These are phyloP conservation scores for Trichosporon sp. DNA, from an alignment of 1,284 basidiomycete genomes.

Conservation along the genomic window DNA sequence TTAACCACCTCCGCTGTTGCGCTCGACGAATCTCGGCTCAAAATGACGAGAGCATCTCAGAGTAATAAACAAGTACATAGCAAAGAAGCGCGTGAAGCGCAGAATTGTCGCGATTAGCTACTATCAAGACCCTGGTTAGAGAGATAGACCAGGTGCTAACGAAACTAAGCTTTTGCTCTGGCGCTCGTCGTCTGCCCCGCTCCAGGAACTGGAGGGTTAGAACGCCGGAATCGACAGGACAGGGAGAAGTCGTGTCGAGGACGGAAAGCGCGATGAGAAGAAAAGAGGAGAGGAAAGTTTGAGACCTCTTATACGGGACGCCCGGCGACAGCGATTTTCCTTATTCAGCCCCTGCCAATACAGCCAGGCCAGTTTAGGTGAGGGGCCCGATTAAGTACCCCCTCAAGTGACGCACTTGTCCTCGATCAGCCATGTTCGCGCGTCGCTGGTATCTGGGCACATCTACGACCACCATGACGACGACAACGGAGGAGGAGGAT, in stretches of 20 bases:
- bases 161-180: background rate
- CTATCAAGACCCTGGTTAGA: background rate
- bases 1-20: no score
- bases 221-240: background rate
- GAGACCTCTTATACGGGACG: no score
- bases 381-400: background rate
- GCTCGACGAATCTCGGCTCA: no score
- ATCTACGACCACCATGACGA: background rate
- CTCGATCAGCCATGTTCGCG: conserved; percentile 1
- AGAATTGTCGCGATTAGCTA: background rate
- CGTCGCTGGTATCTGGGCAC: background rate
- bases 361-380: background rate
- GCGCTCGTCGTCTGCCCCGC: background rate
- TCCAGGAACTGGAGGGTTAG: background rate
- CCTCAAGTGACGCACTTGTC: conserved; percentile 1
- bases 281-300: background rate
- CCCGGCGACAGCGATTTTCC: no score
- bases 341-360: no score
- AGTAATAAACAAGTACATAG: background rate
- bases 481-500: background rate
- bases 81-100: background rate
- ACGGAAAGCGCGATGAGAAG: background rate
- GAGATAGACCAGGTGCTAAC: background rate
- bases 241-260: background rate
- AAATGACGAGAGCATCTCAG: no score